Evolutionary conservation across 805 yeast genomes (phyloP), one percentile per base, ranked within the genome.

Genomic region (Lipomyces chichibuensis): DNA sequence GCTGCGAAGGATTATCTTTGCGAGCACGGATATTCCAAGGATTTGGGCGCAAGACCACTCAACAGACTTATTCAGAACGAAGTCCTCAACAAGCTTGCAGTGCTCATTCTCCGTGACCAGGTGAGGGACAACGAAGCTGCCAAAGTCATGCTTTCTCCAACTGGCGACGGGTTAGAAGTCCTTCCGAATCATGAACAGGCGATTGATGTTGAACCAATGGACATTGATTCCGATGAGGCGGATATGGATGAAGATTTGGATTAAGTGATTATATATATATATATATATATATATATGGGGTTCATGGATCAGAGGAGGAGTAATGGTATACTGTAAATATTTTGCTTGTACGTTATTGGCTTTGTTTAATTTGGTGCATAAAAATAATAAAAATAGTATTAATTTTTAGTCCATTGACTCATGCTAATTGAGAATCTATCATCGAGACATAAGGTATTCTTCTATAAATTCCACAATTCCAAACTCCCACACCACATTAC

Each of bases 21-120:
- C 73, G 85, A 84, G 74, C 81, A 91, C 74, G 99, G 99, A 60
- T 95, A 93, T 80, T 91, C 97, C 32, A 84, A 88, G 65, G 97
- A 94, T 78, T 82, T 95, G 78, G 99, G 99, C 80, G 99, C 99
- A 6, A 86, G 99, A 78, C 99, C 99, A 66, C 85, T 95, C 80
- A 81, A 81, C 74, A 87, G 98, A 75, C 84, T 95, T 74, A 94
- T 95, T 72, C 98, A 95, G 79, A 85, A 84, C 69, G 95, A 92
- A 77, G 84, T 95, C 23, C 86, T 95, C 77, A 95, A 95, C 80
- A 87, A 84, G 75, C 82, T 95, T 79, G 99, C 99, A 0, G 84
- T 95, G n/a, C 84, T 91, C 79, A 85, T 95, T 60, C 84, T 95
- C 73, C 88, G 87, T 77, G 96, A 96, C 13, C 96, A 93, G 77